phyloP scores from a whole-genome alignment of 805 yeast species.

The Kazachstania martiniae region DNA sequence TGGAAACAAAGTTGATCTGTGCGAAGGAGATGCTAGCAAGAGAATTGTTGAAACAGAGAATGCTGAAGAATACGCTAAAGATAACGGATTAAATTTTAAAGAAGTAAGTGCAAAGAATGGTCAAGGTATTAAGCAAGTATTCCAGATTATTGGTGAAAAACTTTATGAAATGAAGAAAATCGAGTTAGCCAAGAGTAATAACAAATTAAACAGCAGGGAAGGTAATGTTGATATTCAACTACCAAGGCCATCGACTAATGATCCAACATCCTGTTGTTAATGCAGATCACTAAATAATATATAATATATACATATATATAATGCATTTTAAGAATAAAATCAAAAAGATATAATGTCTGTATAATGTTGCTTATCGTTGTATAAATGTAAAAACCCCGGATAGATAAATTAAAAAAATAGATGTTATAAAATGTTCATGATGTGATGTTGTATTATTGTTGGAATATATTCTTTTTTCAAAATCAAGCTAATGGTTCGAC shows the following conservation, averaged over 20 bases:
- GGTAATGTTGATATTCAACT: slow-evolving; percentile 24
- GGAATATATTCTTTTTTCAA: not conserved
- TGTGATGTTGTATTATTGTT: too few relatives aligned
- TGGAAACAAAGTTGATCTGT: slow-evolving; percentile 76
- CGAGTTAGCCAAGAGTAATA: slow-evolving; percentile 8
- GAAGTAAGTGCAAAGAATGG: slow-evolving; percentile 56
- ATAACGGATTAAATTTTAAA: slow-evolving; percentile 37
- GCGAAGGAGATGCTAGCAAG: slow-evolving; percentile 39
- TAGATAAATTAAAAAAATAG: too few relatives aligned
- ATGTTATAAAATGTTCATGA: not conserved
- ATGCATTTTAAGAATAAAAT: too few relatives aligned
- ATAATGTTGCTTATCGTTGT: too few relatives aligned
- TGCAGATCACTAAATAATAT: slow-evolving; percentile 7
- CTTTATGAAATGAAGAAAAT: slow-evolving; percentile 25
- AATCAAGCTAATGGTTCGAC: slow-evolving; percentile 12
- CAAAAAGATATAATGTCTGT: not conserved
- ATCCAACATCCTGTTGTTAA: slow-evolving; percentile 32
- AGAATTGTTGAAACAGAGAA: slow-evolving; percentile 35
- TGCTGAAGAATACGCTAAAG: slow-evolving; percentile 47
- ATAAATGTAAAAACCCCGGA: too few relatives aligned
- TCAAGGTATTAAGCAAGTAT: slow-evolving; percentile 36
- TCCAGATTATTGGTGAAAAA: slow-evolving; percentile 39
- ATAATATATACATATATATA: not conserved
- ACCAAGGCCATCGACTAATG: slow-evolving; percentile 36
- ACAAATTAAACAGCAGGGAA: slow-evolving; percentile 4